Conservation (phyloP, 441 rosid genomes). For the Pelargonium myrrhifolium region DNA sequence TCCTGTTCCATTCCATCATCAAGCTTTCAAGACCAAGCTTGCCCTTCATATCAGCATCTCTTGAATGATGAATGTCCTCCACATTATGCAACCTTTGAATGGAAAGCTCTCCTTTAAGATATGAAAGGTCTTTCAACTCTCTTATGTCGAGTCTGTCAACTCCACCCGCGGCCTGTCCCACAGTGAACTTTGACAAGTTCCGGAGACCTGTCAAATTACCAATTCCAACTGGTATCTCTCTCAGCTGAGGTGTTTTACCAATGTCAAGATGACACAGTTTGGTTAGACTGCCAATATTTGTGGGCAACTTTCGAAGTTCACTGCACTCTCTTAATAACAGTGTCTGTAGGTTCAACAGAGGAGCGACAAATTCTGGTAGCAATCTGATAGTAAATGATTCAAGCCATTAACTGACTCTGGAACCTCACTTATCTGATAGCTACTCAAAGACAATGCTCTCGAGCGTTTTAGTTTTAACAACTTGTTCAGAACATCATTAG, state of each 20-base stretch:
- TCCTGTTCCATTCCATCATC: conserved; percentile 7
- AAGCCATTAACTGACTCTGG: not conserved
- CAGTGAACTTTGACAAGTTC: not conserved
- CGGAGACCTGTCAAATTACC: not conserved
- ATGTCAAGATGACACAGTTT: not conserved
- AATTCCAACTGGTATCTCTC: not conserved
- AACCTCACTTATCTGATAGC: not conserved
- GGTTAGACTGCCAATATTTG: not conserved
- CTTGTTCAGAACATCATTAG: not conserved
- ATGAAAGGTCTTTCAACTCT: too few relatives aligned
- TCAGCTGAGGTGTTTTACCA: not conserved
- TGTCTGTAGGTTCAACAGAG: conserved; percentile 4
- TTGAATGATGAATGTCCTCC: not conserved
- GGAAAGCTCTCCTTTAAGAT: too few relatives aligned
- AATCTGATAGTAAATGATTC: not conserved
- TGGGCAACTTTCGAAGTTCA: not conserved
- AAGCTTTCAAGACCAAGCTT: conserved; percentile 13
- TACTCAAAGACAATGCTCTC: not conserved
- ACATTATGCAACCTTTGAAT: too few relatives aligned
- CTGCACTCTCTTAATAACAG: not conserved
- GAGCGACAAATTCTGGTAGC: not conserved
- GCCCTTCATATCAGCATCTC: conserved; percentile 13
- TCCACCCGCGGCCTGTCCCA: not conserved
- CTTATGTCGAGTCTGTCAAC: conserved; percentile 1
- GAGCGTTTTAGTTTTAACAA: not conserved